Evolutionary conservation across 2,329 filamentous ascomycete species (phyloP), one percentile per base, ranked within the genome.

Genomic region (Teratosphaeriaceae sp.): DNA sequence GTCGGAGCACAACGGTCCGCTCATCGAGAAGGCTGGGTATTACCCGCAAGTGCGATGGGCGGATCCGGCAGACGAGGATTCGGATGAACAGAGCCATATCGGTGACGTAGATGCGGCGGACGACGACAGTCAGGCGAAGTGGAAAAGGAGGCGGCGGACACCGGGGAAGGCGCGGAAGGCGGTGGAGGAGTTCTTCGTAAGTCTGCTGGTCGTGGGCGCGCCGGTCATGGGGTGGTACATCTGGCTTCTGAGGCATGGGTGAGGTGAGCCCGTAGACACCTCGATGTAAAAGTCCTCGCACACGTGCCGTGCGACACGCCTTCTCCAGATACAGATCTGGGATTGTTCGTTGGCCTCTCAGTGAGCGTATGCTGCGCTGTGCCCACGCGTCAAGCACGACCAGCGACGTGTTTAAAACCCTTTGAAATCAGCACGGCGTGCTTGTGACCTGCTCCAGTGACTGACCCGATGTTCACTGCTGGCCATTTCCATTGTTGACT

Each of bases 151-250:
- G 48, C 44, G 29, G 52, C 59, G 54, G 59, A 55, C 33, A 47
- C 30, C 48, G 44, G 59, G 66, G 39, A 68, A 62, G 18, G 60
- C 75, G 2, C 60, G 62, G 1, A 59, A 78, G 3, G 73, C 84
- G 5, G 60, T 68, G 23, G 68, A 71, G 20, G 84, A 90, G 61
- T 65, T 88, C 27, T 73, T 72, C 64, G 74, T 70, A 7, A 81
- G 76, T 34, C 55, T 81, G 15, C 79, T 76, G 66, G 70, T 76
- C 37, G 80, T 88, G 3, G 71, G 71, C 5, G 78, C 76, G 72
- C 75, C 85, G 62, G 79, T 78, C 16, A 62, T 81, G 34, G 51
- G 68, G 12, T 80, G 80, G 61, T 92, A 85, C 71, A 70, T 71
- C 22, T 85, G 80, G 66, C 65, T 90, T 53, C 71, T 82, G 44